Conservation (phyloP, 1,284 basidiomycete species). For the Heterobasidion parviporum region DNA sequence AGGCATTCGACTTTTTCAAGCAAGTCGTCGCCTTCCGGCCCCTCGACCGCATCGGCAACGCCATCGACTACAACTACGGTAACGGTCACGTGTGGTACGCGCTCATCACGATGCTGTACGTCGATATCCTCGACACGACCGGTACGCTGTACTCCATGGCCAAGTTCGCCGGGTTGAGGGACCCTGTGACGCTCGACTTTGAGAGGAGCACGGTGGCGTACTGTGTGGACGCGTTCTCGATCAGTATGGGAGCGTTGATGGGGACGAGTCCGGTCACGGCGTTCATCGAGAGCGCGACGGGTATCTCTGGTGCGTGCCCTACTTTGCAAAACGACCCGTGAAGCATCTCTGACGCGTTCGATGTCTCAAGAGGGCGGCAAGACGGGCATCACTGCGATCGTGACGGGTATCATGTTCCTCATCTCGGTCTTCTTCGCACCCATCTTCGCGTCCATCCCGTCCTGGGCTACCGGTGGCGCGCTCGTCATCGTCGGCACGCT, state of each 20-base stretch:
- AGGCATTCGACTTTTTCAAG: conserved; percentile 81
- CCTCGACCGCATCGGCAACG: conserved; percentile 53
- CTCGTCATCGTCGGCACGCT: conserved; percentile 82
- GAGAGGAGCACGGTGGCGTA: conserved; percentile 83
- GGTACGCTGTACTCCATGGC: conserved; percentile 90
- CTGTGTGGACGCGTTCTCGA: conserved; percentile 76
- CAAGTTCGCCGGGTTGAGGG: conserved; percentile 83
- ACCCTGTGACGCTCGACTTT: conserved; percentile 82
- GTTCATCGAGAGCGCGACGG: conserved; percentile 80
- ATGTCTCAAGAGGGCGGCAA: conserved; percentile 69
- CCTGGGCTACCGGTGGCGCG: conserved; percentile 86
- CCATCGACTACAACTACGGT: conserved; percentile 49
- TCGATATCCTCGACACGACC: conserved; percentile 70
- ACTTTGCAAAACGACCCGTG: neutral
- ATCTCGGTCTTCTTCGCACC: conserved; percentile 85
- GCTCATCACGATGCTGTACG: conserved; percentile 82
- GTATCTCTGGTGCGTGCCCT: conserved; percentile 47
- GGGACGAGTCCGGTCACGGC: conserved; percentile 86
- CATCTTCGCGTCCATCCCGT: conserved; percentile 81
- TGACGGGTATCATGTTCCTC: conserved; percentile 76
- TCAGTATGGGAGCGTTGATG: conserved; percentile 76
- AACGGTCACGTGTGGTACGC: conserved; percentile 84
- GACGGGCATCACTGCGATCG: conserved; percentile 78
- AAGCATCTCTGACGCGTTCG: conserved; percentile 5
- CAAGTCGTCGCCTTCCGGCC: conserved; percentile 75